These are phyloP conservation scores for Jamesozyma spencerorum DNA, from an alignment of 805 yeast genomes.

Conservation along the genomic window DNA sequence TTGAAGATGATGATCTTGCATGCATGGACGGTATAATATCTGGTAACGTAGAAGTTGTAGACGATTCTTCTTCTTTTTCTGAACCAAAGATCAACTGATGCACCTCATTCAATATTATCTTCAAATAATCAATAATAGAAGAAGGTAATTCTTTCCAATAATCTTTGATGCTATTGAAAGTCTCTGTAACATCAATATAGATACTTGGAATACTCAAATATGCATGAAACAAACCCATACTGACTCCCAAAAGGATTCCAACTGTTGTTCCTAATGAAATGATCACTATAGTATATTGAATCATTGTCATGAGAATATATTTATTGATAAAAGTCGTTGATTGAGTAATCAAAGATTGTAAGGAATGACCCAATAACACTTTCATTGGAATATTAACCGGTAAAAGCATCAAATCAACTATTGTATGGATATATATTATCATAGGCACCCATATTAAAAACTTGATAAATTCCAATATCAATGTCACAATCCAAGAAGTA, in stretches of 20 bases:
- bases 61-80: too few relatives aligned
- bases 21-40: neutral
- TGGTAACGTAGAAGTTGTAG: too few relatives aligned
- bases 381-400: slow-evolving; percentile 24
- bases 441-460: too few relatives aligned
- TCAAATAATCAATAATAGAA: too few relatives aligned
- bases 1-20: neutral
- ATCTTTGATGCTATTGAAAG: too few relatives aligned
- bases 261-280: slow-evolving; percentile 14
- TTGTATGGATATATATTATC: slow-evolving; percentile 11
- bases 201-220: slow-evolving; percentile 16
- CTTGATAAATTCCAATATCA: too few relatives aligned
- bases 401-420: slow-evolving; percentile 12
- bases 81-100: too few relatives aligned
- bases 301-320: slow-evolving; percentile 11
- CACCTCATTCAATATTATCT: too few relatives aligned
- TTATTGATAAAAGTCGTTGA: slow-evolving; percentile 10
- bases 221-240: slow-evolving; percentile 18
- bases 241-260: slow-evolving; percentile 16
- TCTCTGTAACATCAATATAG: slow-evolving; percentile 11
- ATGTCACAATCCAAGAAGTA: too few relatives aligned
- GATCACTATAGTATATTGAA: slow-evolving; percentile 21
- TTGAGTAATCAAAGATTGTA: slow-evolving; percentile 12
- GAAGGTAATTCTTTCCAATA: too few relatives aligned
- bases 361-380: slow-evolving; percentile 17